Evolutionary conservation across 768 basidiomycete species (phyloP), one percentile per base, ranked within the genome.

Genomic region (Trametopsis cervina): DNA sequence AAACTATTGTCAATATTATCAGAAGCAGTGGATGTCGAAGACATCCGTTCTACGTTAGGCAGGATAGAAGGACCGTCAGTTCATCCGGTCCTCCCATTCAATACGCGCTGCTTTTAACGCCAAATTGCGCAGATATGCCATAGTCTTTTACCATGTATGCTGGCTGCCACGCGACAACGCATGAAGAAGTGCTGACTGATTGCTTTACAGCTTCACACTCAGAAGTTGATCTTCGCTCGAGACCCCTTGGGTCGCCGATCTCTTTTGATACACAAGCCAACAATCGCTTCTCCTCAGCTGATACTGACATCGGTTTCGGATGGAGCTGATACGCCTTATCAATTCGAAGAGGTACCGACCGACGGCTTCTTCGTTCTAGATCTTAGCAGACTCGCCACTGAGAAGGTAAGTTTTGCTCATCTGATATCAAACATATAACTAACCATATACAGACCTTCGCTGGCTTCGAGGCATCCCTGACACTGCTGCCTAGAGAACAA

Each of bases 161-260:
- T 35, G 24, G 3, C 18, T 33, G 15, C 15, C 25, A n/a, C n/a
- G n/a, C n/a, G n/a, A n/a, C n/a, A n/a, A n/a, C n/a, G n/a, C n/a
- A n/a, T n/a, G n/a, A n/a, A n/a, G 10, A 25, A 37, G 25, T 9
- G 40, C 46, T 40, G 21, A 21, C 33, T 29, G n/a, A 54, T 33
- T 46, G 44, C 12, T 6, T 41, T 36, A 22, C 42, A 45, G 54
- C 83, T 82, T 64, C 61, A 44, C 36, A 53, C 39, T 67, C 72
- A 6, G 61, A 67, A 63, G 25, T 57, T 95, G 7, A 87, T 78
- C 65, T 91, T 85, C 58, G 85, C 75, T 13, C 74, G 89, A 45
- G 91, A 95, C 63, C 89, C 89, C 2, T 75, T 93, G 2, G 91
- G 91, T 5, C 76, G 91, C 29, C 76, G 92, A 40, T 93, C 91